Base-by-base conservation (phyloP, 2,329 filamentous ascomycete species). In the Colletotrichum orchidophilum region DNA sequence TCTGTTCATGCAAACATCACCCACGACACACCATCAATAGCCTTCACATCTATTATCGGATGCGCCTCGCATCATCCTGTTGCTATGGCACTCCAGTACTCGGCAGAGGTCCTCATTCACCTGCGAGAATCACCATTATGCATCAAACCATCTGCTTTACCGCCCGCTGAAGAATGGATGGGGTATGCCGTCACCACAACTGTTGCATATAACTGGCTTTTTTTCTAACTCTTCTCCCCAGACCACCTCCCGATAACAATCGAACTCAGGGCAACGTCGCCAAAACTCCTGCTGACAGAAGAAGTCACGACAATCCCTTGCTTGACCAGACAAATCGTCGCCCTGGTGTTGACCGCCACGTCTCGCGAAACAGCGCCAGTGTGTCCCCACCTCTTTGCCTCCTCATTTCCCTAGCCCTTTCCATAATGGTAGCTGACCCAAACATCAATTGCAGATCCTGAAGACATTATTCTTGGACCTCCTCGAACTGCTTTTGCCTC, bases 111-210 rank as follows among this genome's bases (percentile, higher is more conserved):
- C 82, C 87, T 98, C 76, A 85, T 94, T 77, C 87, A 88, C 80
- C 86, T 98, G 77, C 90, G 92, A 82, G 87, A 92, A 71, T 98
- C 96, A 74, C 95, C 95, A 75, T 86, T 97, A 81, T 95, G 95
- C 78, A 85, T 88, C 76, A 97, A 94, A 82, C 96, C 96, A 57
- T 85, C 92, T 74, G 89, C 87, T 74, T 87, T 98, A 55, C 95
- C 95, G 74, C 93, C 94, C 29, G 89, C 92, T 74, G 94, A 97
- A 84, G 94, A 97, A 86, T 98, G 95, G 95, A 97, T 98, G 94
- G 95, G 96, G 93, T 97, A 86, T 79, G 89, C 82, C 59, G 26
- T 52, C 29, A 60, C 39, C 26, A 24, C 27, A 27, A 24, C 24
- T 39, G 27, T 31, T 26, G 35, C 18, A 21, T 11, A 49, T 12